Evolutionary conservation across 129 eudicot genomes (phyloP).

Genomic region (Mikania micrantha): DNA sequence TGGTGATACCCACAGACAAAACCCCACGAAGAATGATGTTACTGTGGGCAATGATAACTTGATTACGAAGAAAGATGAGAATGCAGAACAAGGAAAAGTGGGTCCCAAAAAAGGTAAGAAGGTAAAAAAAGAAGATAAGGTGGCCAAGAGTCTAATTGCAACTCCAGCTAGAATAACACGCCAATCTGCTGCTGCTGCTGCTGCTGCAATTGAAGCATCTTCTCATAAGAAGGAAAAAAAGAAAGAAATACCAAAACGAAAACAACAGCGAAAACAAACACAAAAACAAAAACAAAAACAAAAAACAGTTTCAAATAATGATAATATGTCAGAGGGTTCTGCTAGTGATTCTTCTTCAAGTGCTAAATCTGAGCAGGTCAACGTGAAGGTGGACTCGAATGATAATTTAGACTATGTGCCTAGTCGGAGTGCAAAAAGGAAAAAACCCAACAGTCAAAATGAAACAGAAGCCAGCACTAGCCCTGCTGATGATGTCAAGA

Average conservation of each 20-base stretch:
- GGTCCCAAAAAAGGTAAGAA: conserved; percentile 29
- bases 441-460: conserved; percentile 10
- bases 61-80: conserved; percentile 18
- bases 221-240: conserved; percentile 14
- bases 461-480: conserved; percentile 25
- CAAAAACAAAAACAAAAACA: background rate
- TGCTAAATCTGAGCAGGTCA: conserved; percentile 24
- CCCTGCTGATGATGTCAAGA: conserved; percentile 67
- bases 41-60: background rate
- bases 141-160: conserved; percentile 12
- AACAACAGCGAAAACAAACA: background rate
- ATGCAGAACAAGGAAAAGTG: background rate
- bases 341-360: conserved; percentile 28
- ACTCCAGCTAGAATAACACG: conserved; percentile 24
- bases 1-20: conserved; percentile 36
- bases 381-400: conserved; percentile 31
- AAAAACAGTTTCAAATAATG: background rate
- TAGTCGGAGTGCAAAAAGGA: background rate
- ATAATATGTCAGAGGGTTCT: conserved; percentile 21
- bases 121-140: conserved; percentile 9
- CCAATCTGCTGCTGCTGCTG: conserved; percentile 21
- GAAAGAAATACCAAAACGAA: background rate
- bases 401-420: conserved; percentile 29
- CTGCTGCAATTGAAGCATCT: conserved; percentile 4
- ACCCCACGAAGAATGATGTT: background rate